Evolutionary conservation across 768 basidiomycete genomes (phyloP), one percentile per base, ranked within the genome.

Genomic region (Agrocybe pediades): DNA sequence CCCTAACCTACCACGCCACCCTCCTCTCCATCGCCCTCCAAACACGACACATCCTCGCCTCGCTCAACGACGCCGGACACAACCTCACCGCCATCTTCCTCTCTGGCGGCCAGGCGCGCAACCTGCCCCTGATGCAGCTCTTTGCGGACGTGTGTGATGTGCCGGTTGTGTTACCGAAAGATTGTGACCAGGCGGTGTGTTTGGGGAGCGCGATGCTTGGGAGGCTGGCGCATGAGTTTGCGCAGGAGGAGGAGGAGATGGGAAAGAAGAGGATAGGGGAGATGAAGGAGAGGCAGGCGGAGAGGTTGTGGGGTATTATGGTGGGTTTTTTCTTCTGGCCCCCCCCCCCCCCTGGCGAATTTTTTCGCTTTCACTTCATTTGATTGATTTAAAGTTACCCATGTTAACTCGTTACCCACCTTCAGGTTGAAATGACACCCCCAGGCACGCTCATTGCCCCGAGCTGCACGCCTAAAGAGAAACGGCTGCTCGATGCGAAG

Each of bases 201-300:
- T 79, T 91, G 9, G 97, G 97, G 1, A 86, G 92, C 0, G 95
- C 96, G 6, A 96, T 99, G 89, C 80, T 99, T 15, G 97, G 89
- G 13, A 79, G 92, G 49, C 89, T 91, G 63, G 95, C 96, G 2
- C 83, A 81, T 21, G 88, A 90, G 60, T 36, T 36, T 77, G 49
- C 62, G 61, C 19, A 60, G 66, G 36, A 58, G 17, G 67, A 68
- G 73, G 45, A 23, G 70, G 74, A 41, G 76, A 21, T 68, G 69
- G 74, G 46, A 11, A 36, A 36, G 33, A 5, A 3, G 33, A 6
- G 13, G n/a, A 36, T 13, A 3, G 13, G 13, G 13, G 33, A 13
- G 13, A 36, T 36, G 21, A 56, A 61, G 55, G 71, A 74, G 41
- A 75, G 78, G 49, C 80, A 86, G 56, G 84, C 84, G 20, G 80